Percentiles rank a stretch among this genome's conserved stretches.
Evolutionary conservation across 805 yeast species (phyloP).

Genomic region (Candida insectalens): DNA sequence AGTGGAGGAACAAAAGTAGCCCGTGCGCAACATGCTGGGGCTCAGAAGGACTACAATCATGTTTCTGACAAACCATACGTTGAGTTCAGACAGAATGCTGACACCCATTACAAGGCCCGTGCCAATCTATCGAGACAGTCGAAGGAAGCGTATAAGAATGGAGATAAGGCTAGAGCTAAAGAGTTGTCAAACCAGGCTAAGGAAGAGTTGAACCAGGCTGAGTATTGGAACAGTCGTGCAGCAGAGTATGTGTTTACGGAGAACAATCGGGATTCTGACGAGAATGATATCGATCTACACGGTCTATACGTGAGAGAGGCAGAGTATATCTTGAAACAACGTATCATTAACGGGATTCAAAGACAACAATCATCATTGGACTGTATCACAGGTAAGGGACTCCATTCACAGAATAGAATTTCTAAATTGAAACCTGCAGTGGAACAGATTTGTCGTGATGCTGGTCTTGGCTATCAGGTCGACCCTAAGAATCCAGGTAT

Average conservation of each 20-base stretch:
- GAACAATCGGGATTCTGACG: constrained; percentile 79
- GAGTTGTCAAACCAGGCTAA: constrained; percentile 64
- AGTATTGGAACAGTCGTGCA: constrained; percentile 64
- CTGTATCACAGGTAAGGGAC: constrained; percentile 90
- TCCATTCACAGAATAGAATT: constrained; percentile 71
- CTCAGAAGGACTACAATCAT: constrained; percentile 65
- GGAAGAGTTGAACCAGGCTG: constrained; percentile 49
- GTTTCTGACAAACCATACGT: constrained; percentile 59
- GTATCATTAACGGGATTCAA: constrained; percentile 59
- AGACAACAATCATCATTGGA: constrained; percentile 52
- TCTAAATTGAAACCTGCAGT: constrained; percentile 89
- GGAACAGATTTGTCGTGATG: constrained; percentile 63
- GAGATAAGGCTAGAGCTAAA: constrained; percentile 67
- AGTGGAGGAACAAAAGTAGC: no score
- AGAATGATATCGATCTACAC: constrained; percentile 86
- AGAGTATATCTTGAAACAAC: constrained; percentile 57
- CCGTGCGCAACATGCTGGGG: no score
- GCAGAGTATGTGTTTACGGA: constrained; percentile 84
- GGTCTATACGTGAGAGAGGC: constrained; percentile 91
- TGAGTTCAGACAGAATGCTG: constrained; percentile 57
- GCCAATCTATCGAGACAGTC: constrained; percentile 53
- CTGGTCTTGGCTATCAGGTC: constrained; percentile 47
- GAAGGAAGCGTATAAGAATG: constrained; percentile 65
- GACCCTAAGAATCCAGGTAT: constrained; percentile 78
- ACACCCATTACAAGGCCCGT: constrained; percentile 49